Evolutionary conservation across 2,329 filamentous ascomycete species (phyloP).

Genomic region (Claviceps africana): DNA sequence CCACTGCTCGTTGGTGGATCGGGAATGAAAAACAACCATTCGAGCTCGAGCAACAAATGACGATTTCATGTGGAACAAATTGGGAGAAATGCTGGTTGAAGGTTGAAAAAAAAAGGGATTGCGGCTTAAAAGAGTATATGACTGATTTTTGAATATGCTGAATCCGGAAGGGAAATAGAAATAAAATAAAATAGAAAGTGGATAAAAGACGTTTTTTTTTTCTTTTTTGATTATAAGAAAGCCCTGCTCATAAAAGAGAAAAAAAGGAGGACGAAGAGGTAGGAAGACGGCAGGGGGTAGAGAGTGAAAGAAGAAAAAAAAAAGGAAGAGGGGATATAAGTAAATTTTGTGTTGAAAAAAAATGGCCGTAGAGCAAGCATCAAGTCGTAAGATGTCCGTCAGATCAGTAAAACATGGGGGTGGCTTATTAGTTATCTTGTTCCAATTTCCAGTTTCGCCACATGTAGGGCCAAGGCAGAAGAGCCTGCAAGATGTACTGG

Average conservation of each 20-base stretch:
- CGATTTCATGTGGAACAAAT: background rate
- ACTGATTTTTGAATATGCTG: background rate
- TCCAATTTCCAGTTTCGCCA: constrained; percentile 7
- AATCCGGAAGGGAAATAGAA: background rate
- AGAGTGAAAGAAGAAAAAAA: too few species aligned
- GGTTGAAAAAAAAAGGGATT: constrained; percentile 11
- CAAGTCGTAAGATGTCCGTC: constrained; percentile 7
- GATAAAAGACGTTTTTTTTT: too few species aligned
- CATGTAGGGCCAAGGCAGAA: constrained; percentile 6
- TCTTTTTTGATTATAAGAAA: too few species aligned
- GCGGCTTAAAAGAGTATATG: constrained; percentile 1
- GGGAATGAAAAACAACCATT: constrained; percentile 1
- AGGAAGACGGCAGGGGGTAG: too few species aligned
- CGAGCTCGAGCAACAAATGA: background rate
- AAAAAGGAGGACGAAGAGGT: too few species aligned
- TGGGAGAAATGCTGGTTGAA: background rate
- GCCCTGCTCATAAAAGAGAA: too few species aligned
- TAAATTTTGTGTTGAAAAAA: too few species aligned
- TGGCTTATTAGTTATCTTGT: constrained; percentile 2
- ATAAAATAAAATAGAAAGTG: too few species aligned
- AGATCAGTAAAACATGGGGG: constrained; percentile 1
- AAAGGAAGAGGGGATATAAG: background rate
- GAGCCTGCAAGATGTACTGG: constrained; percentile 13
- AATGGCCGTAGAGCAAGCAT: constrained; percentile 7
- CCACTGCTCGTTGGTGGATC: constrained; percentile 16